Percentiles rank a stretch among this genome's conserved stretches.
Evolutionary conservation across 345 rosid genomes (phyloP).

Genomic region (Lenwebbia sp.): DNA sequence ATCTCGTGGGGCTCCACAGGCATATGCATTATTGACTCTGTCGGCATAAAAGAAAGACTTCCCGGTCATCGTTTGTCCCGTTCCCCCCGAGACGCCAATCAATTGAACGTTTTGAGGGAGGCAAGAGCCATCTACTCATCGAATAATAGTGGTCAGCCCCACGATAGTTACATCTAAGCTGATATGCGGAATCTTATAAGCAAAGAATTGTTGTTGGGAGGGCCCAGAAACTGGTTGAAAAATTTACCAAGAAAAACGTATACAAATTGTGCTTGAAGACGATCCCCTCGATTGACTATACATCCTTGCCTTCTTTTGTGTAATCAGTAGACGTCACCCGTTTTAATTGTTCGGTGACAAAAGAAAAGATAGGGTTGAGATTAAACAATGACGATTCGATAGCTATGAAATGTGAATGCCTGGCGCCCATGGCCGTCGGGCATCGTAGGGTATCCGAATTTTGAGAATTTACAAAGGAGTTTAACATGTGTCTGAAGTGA

Average conservation of each 20-base stretch:
- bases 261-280: background rate
- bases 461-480: background rate
- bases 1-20: too few species aligned
- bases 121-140: background rate
- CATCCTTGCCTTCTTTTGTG: background rate
- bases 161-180: background rate
- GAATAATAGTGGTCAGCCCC: background rate
- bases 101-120: background rate
- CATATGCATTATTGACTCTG: background rate
- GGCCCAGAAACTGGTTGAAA: background rate
- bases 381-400: background rate
- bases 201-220: background rate
- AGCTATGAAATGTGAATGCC: background rate
- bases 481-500: too few species aligned
- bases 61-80: background rate
- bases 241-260: background rate
- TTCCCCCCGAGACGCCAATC: background rate
- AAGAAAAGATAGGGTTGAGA: background rate
- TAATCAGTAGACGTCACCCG: background rate
- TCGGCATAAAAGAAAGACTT: background rate
- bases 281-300: too few species aligned
- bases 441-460: background rate
- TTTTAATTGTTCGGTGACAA: background rate
- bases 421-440: background rate
- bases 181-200: rapidly evolving